Evolutionary conservation across 805 yeast genomes (phyloP).

Genomic region (Ogataea pilisensis): DNA sequence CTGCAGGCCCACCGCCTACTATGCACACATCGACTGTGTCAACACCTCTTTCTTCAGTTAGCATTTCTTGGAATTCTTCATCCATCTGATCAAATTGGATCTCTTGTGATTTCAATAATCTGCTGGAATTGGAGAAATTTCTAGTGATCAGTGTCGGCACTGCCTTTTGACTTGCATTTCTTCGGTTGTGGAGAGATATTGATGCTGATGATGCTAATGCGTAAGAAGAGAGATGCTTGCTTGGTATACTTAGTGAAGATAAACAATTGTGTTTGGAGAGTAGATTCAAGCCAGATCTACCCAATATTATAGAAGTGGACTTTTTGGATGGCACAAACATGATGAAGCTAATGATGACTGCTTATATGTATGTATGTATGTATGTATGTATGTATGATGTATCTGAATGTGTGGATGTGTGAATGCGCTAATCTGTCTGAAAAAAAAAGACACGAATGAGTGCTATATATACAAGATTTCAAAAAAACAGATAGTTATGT

Average conservation of each 20-base stretch:
- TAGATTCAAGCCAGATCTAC: conserved; percentile 4
- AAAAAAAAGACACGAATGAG: no score
- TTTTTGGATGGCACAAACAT: background rate
- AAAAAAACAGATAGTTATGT: no score
- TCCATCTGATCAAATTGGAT: conserved; percentile 26
- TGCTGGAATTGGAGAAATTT: conserved; percentile 4
- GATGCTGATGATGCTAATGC: background rate
- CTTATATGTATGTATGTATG: no score
- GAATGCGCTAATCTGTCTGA: no score
- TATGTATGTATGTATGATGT: no score
- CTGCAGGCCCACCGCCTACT: conserved; percentile 98
- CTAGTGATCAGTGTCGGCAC: background rate
- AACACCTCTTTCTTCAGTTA: conserved; percentile 65
- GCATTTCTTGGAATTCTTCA: conserved; percentile 41
- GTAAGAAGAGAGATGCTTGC: no score
- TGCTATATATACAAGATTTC: no score
- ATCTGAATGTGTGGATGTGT: no score
- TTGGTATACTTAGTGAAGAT: background rate
- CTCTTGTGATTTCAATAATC: conserved; percentile 18
- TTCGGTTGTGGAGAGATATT: no score
- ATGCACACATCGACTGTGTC: conserved; percentile 93
- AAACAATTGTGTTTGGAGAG: background rate
- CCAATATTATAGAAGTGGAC: background rate
- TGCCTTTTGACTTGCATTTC: background rate
- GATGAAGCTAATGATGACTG: background rate